Evolutionary conservation across 305 asterid species (phyloP), one percentile per base, ranked within the genome.

Genomic region (Rubia peregrina): DNA sequence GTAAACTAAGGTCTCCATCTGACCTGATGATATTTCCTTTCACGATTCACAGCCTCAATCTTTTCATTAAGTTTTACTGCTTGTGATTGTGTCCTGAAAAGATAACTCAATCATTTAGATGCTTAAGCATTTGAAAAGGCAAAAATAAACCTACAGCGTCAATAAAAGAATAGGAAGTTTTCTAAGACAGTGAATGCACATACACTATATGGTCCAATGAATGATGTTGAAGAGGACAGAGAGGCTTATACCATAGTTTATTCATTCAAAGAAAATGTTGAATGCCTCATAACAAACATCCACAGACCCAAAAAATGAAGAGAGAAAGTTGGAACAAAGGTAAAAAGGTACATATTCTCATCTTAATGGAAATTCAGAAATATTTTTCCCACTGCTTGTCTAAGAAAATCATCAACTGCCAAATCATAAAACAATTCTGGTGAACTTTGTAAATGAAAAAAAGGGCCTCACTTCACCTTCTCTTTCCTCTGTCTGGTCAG

Each of bases 1-100:
- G 11, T 14, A 40, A 51, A 41, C 26, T 2, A 60, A 41, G 61
- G 24, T 56, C 51, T 64, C 33, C 71, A n/a, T 19, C 71, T 77
- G 77, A 94, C 99, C 97, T 94, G 99, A 81, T 88, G 97, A 88
- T 91, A 94, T 71, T 91, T 94, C 85, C 99, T 89, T 75, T 94
- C 98, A 70, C 98, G 90, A 71, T 94, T 94, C 65, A 90, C 97
- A 36, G 88, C 80, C 81, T 94, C 98, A 19, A 91, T 90, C 74
- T 81, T 80, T 70, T 79, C 89, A 75, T 85, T 86, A 74, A 94
- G 83, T 71, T 88, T 88, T 78, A 78, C 75, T 69, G 84, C 95
- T 80, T 89, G 95, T 65, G 91, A 75, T 83, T 94, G 95, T 78
- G 87, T 80, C 82, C 99, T 90, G 70, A 16, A 73, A 75, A 67